Evolutionary conservation across 495 filamentous ascomycete genomes (phyloP).

Genomic region (Tuber calosporum): DNA sequence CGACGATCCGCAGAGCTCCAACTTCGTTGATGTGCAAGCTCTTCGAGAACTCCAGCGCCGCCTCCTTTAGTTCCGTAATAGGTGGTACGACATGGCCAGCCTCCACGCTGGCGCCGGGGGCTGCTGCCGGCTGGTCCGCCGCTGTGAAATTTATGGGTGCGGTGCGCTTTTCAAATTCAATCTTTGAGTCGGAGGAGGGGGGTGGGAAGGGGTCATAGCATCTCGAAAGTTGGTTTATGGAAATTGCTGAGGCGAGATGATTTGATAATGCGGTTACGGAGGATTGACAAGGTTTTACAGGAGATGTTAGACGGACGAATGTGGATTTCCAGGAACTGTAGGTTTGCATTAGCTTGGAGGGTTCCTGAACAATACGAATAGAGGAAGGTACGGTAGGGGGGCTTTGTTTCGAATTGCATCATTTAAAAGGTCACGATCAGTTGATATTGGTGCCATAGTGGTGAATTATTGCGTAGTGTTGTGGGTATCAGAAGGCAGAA

Average conservation of each 20-base stretch:
- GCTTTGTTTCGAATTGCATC: constrained; percentile 40
- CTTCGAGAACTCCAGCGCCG: constrained; percentile 76
- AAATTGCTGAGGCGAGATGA: constrained; percentile 59
- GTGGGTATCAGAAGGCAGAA: neutral
- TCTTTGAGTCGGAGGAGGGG: constrained; percentile 55
- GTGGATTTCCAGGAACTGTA: constrained; percentile 40
- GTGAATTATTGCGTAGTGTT: neutral
- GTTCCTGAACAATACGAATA: constrained; percentile 1
- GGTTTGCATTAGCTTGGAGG: constrained; percentile 9
- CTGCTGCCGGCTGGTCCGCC: constrained; percentile 46
- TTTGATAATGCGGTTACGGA: constrained; percentile 27
- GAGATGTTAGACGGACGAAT: constrained; percentile 35
- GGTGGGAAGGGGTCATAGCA: constrained; percentile 51
- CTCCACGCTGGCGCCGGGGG: neutral
- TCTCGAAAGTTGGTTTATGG: constrained; percentile 42
- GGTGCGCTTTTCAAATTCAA: constrained; percentile 76
- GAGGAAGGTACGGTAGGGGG: constrained; percentile 31
- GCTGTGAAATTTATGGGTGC: constrained; percentile 82
- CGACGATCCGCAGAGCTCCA: constrained; percentile 67
- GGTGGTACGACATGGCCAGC: constrained; percentile 22
- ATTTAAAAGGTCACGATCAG: constrained; percentile 38
- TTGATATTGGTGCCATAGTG: constrained; percentile 37
- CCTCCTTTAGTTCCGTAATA: constrained; percentile 73
- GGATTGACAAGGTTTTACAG: constrained; percentile 23
- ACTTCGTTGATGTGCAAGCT: constrained; percentile 71